Evolutionary conservation across 257 asterid species (phyloP).

Genomic region (Eucommia ulmoides): DNA sequence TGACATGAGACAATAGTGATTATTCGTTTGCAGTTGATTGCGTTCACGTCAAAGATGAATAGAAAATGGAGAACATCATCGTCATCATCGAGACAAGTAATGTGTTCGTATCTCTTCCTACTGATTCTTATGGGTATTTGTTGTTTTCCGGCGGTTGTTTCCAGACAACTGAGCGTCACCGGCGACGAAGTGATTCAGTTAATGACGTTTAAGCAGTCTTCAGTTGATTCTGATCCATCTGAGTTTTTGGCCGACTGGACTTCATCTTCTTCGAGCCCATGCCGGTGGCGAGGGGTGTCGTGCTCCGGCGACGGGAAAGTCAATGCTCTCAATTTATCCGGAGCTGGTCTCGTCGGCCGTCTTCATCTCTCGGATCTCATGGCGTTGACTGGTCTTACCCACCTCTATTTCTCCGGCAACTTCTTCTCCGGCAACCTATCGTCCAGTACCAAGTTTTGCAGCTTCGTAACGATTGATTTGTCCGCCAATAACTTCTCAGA

Average conservation of each 20-base stretch:
- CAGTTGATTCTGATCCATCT: conserved; percentile 54
- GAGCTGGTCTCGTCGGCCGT: conserved; percentile 45
- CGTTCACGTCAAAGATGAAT: conserved; percentile 45
- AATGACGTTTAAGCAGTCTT: conserved; percentile 52
- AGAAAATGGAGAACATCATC: conserved; percentile 15
- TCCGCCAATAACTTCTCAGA: conserved; percentile 56
- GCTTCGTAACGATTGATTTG: conserved; percentile 57
- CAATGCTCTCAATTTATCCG: conserved; percentile 41
- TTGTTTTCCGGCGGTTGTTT: conserved; percentile 29
- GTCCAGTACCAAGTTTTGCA: conserved; percentile 28
- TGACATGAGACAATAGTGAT: neutral
- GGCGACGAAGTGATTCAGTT: conserved; percentile 14
- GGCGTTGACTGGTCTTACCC: conserved; percentile 34
- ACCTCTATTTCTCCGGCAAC: conserved; percentile 48
- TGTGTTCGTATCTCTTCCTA: neutral
- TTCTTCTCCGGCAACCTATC: conserved; percentile 63
- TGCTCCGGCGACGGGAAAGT: conserved; percentile 55
- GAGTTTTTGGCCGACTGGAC: conserved; percentile 49
- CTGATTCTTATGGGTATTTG: neutral
- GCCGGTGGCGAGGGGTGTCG: conserved; percentile 64
- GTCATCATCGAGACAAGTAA: too few species aligned
- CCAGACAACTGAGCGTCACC: conserved; percentile 26
- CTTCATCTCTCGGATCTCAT: conserved; percentile 46
- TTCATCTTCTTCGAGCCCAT: conserved; percentile 41
- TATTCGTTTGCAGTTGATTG: conserved; percentile 7